phyloP scores from a whole-genome alignment of 2,329 filamentous ascomycete genomes.

The Beauveria scarabaeidicola region DNA sequence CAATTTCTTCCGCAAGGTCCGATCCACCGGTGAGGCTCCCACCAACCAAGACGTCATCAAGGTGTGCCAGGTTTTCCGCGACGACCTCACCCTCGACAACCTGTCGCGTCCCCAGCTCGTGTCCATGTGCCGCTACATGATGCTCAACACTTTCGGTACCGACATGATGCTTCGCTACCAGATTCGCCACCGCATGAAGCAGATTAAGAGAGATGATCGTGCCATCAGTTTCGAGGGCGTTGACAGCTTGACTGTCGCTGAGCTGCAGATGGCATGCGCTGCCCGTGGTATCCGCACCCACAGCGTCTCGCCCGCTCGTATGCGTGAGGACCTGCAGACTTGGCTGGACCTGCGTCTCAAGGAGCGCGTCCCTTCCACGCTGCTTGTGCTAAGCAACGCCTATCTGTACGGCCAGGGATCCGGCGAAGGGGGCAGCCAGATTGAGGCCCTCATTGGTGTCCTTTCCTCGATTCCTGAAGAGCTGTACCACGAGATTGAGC shows the following conservation, averaged over 20 bases:
- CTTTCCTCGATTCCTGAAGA: conserved; percentile 94
- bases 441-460: conserved; percentile 86
- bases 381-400: conserved; percentile 91
- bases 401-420: conserved; percentile 93
- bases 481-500: conserved; percentile 97
- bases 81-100: conserved; percentile 95
- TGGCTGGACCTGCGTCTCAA: conserved; percentile 92
- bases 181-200: conserved; percentile 93
- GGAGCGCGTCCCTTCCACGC: conserved; percentile 90
- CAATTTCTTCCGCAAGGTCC: conserved; percentile 94
- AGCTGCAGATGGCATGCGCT: conserved; percentile 86
- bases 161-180: conserved; percentile 98
- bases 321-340: conserved; percentile 82
- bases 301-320: conserved; percentile 77
- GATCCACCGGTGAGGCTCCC: conserved; percentile 82
- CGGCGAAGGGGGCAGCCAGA: conserved; percentile 80
- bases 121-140: conserved; percentile 97
- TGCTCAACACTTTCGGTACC: conserved; percentile 91
- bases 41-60: conserved; percentile 90
- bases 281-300: conserved; percentile 89
- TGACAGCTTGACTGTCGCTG: conserved; percentile 82
- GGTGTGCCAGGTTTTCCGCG: conserved; percentile 98
- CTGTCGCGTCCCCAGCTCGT: conserved; percentile 90
- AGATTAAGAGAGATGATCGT: conserved; percentile 96
- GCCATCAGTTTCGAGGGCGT: conserved; percentile 92